Conservation (phyloP, 495 filamentous ascomycete genomes). For the Penicillium nucicola region DNA sequence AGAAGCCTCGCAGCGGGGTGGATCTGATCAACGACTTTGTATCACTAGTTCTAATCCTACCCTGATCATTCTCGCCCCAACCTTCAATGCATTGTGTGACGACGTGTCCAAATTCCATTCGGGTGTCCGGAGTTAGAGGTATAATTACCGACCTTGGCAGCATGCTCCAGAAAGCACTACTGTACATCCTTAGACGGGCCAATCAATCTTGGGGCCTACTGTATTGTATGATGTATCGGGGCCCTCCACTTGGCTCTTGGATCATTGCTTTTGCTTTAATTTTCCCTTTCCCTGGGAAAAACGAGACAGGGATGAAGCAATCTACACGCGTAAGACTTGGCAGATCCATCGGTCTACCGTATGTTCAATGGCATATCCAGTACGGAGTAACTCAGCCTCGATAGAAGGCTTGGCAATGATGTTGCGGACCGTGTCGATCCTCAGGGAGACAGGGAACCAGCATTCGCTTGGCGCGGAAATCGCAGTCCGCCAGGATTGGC, state of each 20-base stretch:
- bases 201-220: no score
- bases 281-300: not conserved
- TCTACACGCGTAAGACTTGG: not conserved
- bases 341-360: not conserved
- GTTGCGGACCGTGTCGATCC: conserved; percentile 4
- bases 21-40: conserved; percentile 21
- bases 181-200: no score
- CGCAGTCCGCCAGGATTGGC: not conserved
- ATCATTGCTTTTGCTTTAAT: not conserved
- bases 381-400: conserved; percentile 5
- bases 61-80: conserved; percentile 6
- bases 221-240: no score
- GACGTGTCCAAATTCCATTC: not conserved
- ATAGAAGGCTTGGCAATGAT: conserved; percentile 3
- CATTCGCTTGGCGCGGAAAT: conserved; percentile 8
- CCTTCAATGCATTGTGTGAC: conserved; percentile 6
- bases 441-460: conserved; percentile 1
- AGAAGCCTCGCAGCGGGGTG: not conserved
- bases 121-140: not conserved
- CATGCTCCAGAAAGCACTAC: no score
- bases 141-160: not conserved
- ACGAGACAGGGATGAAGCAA: not conserved
- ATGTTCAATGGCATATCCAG: not conserved
- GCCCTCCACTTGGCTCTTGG: no score
- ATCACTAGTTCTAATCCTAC: conserved; percentile 27